Evolutionary conservation across 1,284 basidiomycete genomes (phyloP).

Genomic region (Apiotrichum domesticum): DNA sequence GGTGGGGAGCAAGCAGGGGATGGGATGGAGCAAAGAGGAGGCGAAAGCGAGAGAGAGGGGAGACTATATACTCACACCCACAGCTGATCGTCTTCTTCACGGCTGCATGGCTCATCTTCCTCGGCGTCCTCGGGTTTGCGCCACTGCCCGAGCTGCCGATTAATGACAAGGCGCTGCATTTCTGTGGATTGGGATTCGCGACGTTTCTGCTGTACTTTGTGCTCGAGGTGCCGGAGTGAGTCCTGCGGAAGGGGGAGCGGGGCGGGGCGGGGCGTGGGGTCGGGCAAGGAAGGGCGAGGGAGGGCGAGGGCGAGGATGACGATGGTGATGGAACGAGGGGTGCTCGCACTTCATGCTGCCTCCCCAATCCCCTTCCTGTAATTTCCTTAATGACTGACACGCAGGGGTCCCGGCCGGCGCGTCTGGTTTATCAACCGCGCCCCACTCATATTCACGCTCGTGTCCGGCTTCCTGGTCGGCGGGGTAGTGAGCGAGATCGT

Average conservation of each 20-base stretch:
- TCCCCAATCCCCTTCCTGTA: no score
- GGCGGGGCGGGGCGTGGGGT: neutral
- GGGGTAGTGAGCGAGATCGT: constrained; percentile 43
- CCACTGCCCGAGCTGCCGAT: constrained; percentile 39
- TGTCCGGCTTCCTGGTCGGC: constrained; percentile 38
- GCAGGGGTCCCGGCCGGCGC: constrained; percentile 31
- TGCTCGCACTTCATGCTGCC: neutral
- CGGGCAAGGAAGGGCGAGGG: no score
- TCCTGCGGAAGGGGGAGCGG: neutral
- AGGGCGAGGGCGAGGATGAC: no score
- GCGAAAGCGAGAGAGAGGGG: neutral
- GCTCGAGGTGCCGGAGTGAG: constrained; percentile 45
- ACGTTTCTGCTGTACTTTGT: constrained; percentile 44
- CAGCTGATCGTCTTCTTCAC: constrained; percentile 42
- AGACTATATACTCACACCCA: neutral
- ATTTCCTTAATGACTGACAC: constrained; percentile 1
- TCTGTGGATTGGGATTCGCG: constrained; percentile 46
- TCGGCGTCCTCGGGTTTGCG: constrained; percentile 43
- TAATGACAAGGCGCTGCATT: constrained; percentile 47
- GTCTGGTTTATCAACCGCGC: constrained; percentile 46
- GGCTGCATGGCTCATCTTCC: constrained; percentile 40
- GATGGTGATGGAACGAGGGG: no score
- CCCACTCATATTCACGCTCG: constrained; percentile 38
- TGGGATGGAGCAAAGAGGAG: neutral
- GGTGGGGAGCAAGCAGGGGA: neutral